Base-by-base conservation (phyloP, 2,329 filamentous ascomycete species). In the Ophiosphaerella narmari region DNA sequence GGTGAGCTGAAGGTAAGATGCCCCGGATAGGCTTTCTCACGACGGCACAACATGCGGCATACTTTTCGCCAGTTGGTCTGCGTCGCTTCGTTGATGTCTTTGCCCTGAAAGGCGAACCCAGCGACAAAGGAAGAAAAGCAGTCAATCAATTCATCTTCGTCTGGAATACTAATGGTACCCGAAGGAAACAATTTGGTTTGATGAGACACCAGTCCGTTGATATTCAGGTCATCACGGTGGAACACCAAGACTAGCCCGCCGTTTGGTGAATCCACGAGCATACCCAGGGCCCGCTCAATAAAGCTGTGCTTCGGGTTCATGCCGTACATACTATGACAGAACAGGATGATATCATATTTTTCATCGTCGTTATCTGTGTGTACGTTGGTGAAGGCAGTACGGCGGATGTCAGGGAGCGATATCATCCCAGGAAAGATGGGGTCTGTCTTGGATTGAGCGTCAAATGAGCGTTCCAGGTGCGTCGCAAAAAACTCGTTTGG, bases 301-400 rank as follows among this genome's bases (percentile, higher is more conserved):
- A 75, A 77, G 1, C 12, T 62, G n/a, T 54, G 59, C 55, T 82
- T 80, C 2, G 75, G 74, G 0, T 73, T 74, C 78, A 86, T 81
- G 51, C 81, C 82, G 55, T 86, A 86, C 78, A 86, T 79, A 70
- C 84, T 85, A 63, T 86, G 83, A 56, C 83, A 86, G 67, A 87
- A 84, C 4, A 87, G 60, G 14, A 87, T 65, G 35, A 86, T 11
- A 54, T 87, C 78, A 59, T 78, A 86, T 50, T 72, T 77, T 18
- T 75, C 64, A 29, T 70, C 57, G 0, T 39, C 21, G 1, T 42
- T 29, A 46, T 66, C 54, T 29, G 35, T 58, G 9, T 66, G 47
- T 50, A 11, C 52, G 26, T 11, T 29, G 26, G 7, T 29, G 57
- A 84, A 83, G 8, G 74, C 67, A 5, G 46, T 37, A 58, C 41